phyloP scores from a whole-genome alignment of 2,329 filamentous ascomycete species.

The Periconia macrospinosa region DNA sequence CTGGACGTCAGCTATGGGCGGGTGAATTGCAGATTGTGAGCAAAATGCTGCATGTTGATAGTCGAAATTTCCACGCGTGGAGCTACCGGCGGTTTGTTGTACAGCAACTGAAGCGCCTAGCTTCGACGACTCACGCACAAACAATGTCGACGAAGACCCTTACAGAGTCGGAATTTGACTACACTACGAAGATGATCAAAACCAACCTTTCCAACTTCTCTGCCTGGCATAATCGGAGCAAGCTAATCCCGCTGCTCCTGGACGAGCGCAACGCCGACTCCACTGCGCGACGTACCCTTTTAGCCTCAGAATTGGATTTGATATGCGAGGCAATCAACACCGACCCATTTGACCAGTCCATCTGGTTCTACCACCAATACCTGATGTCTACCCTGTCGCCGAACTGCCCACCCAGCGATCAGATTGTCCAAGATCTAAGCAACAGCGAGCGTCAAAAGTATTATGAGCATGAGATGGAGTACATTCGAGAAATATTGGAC shows the following conservation, averaged over 20 bases:
- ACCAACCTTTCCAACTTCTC: constrained; percentile 93
- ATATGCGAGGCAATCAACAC: constrained; percentile 81
- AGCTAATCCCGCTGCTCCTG: constrained; percentile 76
- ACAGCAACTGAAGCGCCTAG: constrained; percentile 67
- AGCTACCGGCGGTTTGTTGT: constrained; percentile 83
- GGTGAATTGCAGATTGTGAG: constrained; percentile 79
- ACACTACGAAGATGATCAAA: constrained; percentile 86
- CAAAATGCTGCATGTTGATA: constrained; percentile 87
- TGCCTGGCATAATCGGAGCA: constrained; percentile 90
- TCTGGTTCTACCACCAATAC: constrained; percentile 97
- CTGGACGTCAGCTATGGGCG: constrained; percentile 73
- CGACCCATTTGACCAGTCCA: constrained; percentile 89
- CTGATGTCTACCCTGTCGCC: constrained; percentile 67
- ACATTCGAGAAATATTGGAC: constrained; percentile 68
- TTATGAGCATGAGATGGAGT: constrained; percentile 70
- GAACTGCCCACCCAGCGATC: constrained; percentile 53
- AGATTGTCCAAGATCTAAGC: constrained; percentile 67
- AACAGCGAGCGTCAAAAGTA: constrained; percentile 65
- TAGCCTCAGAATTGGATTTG: constrained; percentile 76
- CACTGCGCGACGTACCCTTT: constrained; percentile 64
- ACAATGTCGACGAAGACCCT: constrained; percentile 54
- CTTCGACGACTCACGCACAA: not conserved
- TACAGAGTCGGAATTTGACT: constrained; percentile 79
- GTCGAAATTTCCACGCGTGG: constrained; percentile 96
- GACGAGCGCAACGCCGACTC: constrained; percentile 69